Evolutionary conservation across 2,329 filamentous ascomycete species (phyloP).

Genomic region (Massarina eburnea): DNA sequence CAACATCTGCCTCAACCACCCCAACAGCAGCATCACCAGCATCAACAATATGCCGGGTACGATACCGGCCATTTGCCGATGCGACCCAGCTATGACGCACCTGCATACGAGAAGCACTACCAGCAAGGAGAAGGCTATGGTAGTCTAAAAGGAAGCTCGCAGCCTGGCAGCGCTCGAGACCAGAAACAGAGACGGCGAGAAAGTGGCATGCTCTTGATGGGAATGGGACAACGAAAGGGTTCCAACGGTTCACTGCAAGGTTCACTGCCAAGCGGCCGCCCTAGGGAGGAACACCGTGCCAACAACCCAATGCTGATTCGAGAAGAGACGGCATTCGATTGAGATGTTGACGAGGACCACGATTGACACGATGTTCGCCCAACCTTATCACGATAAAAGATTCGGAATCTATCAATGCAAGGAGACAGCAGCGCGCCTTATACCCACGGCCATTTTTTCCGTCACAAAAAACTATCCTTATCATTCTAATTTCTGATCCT

Average conservation of each 20-base stretch:
- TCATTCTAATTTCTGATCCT: slow-evolving; percentile 34
- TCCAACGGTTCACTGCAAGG: slow-evolving; percentile 31
- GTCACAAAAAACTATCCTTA: slow-evolving; percentile 12
- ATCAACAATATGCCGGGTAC: slow-evolving; percentile 29
- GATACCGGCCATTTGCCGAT: slow-evolving; percentile 55
- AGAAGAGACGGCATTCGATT: slow-evolving; percentile 38
- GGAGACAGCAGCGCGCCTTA: slow-evolving; percentile 3
- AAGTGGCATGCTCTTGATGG: slow-evolving; percentile 44
- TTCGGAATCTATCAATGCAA: not conserved
- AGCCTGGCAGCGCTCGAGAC: slow-evolving; percentile 29
- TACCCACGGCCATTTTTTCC: slow-evolving; percentile 4
- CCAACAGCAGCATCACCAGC: slow-evolving; percentile 17
- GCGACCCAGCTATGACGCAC: slow-evolving; percentile 51
- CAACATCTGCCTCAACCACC: slow-evolving; percentile 12
- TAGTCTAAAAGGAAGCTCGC: slow-evolving; percentile 36
- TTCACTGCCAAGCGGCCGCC: no score
- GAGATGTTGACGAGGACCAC: slow-evolving; percentile 2
- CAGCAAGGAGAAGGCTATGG: slow-evolving; percentile 35
- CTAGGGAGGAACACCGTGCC: slow-evolving; percentile 30
- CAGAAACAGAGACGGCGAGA: slow-evolving; percentile 36
- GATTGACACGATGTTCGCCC: slow-evolving; percentile 1
- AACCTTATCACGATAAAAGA: not conserved
- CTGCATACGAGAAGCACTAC: slow-evolving; percentile 26
- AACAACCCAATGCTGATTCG: slow-evolving; percentile 19
- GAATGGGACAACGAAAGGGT: slow-evolving; percentile 43